phyloP scores from a whole-genome alignment of 768 basidiomycete species.

The Lactarius quietus region DNA sequence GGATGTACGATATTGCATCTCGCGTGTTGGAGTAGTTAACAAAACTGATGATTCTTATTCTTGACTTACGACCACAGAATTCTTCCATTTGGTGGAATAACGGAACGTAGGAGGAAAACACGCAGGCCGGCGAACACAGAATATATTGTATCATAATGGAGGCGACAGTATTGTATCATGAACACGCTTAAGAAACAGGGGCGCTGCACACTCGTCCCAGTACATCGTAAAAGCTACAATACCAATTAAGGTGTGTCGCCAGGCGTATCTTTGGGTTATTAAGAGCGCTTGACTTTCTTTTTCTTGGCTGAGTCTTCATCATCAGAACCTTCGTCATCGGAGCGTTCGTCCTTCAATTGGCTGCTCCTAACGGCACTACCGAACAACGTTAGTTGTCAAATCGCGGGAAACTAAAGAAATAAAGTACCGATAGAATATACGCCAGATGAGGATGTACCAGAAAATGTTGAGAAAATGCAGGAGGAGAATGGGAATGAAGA shows the following conservation, averaged over 20 bases:
- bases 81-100: background rate
- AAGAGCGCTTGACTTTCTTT: slow-evolving; percentile 13
- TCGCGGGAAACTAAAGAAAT: background rate
- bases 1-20: background rate
- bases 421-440: slow-evolving; percentile 69
- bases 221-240: background rate
- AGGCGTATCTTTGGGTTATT: slow-evolving; percentile 37
- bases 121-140: background rate
- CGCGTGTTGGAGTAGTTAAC: background rate
- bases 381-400: slow-evolving; percentile 3
- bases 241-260: slow-evolving; percentile 33
- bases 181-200: background rate
- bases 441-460: slow-evolving; percentile 86
- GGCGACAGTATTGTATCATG: background rate
- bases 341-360: slow-evolving; percentile 65
- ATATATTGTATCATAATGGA: background rate
- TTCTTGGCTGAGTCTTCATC: background rate
- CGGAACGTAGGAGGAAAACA: background rate
- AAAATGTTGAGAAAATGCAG: slow-evolving; percentile 86
- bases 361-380: slow-evolving; percentile 50
- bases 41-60: background rate
- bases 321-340: slow-evolving; percentile 61
- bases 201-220: background rate
- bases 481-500: slow-evolving; percentile 68
- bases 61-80: too few relatives aligned